Conservation (phyloP, 2,329 filamentous ascomycete species). For the Nothopassalora personata region DNA sequence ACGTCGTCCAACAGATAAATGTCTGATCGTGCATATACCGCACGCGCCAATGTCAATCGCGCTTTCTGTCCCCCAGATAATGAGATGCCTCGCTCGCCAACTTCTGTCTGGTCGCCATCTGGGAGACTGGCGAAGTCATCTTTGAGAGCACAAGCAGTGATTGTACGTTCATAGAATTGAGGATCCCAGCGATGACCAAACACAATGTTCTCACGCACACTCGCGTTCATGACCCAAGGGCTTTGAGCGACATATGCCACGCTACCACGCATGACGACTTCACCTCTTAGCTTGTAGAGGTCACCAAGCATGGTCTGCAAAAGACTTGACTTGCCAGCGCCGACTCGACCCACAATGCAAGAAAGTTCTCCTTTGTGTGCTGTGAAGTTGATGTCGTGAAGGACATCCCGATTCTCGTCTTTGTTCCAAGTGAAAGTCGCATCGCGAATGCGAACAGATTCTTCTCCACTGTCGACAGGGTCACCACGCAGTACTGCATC, state of each 20-base stretch:
- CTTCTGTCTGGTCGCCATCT: conserved; percentile 93
- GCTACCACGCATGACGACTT: conserved; percentile 74
- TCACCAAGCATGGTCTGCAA: conserved; percentile 85
- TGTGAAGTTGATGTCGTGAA: conserved; percentile 80
- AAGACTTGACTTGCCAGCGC: conserved; percentile 88
- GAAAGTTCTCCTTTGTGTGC: conserved; percentile 89
- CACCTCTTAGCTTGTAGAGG: conserved; percentile 80
- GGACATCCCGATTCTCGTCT: conserved; percentile 60
- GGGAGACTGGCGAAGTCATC: conserved; percentile 91
- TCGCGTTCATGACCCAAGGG: conserved; percentile 96
- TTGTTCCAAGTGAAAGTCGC: conserved; percentile 94
- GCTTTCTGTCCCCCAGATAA: conserved; percentile 95
- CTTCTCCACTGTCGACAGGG: conserved; percentile 71
- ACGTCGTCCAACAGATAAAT: conserved; percentile 93
- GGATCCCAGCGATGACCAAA: conserved; percentile 94
- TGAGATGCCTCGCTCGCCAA: conserved; percentile 94
- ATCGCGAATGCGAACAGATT: conserved; percentile 75
- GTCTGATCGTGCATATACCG: conserved; percentile 95
- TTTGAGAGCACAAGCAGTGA: conserved; percentile 81
- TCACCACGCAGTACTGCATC: conserved; percentile 71
- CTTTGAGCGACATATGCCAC: conserved; percentile 90
- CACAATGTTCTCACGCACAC: conserved; percentile 92
- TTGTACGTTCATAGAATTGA: conserved; percentile 86
- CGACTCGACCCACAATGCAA: conserved; percentile 91
- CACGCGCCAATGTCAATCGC: conserved; percentile 81